Evolutionary conservation across 2,329 filamentous ascomycete species (phyloP).

Genomic region (Colletotrichum coccodes): DNA sequence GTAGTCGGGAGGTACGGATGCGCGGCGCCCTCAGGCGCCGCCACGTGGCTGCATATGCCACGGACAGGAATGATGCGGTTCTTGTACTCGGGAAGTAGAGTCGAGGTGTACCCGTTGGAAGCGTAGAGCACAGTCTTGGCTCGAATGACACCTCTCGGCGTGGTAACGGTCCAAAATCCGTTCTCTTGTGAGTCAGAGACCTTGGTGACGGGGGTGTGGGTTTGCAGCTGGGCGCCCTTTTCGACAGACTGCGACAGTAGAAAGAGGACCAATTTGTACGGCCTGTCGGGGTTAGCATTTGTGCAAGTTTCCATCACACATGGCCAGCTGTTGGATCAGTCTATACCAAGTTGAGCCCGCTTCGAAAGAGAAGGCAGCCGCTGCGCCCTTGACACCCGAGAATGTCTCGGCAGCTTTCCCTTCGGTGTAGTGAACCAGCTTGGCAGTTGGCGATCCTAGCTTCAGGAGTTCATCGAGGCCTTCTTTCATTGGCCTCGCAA

Average conservation of each 20-base stretch:
- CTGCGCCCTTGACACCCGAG: constrained; percentile 49
- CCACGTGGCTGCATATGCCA: constrained; percentile 51
- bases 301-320: too few relatives aligned
- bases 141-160: constrained; percentile 62
- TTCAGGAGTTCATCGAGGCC: constrained; percentile 24
- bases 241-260: constrained; percentile 57
- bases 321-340: neutral
- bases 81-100: constrained; percentile 66
- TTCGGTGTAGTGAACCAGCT: constrained; percentile 23
- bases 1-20: constrained; percentile 37
- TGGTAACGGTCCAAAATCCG: constrained; percentile 45
- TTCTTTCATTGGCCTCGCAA: constrained; percentile 35
- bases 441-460: constrained; percentile 16
- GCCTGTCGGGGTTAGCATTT: constrained; percentile 36
- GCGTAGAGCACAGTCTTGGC: constrained; percentile 69
- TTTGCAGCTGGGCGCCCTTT: constrained; percentile 31
- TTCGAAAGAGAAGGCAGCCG: constrained; percentile 43
- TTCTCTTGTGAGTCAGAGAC: constrained; percentile 33
- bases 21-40: constrained; percentile 32
- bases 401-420: constrained; percentile 41
- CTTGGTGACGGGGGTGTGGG: constrained; percentile 30
- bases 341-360: constrained; percentile 51
- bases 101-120: constrained; percentile 75
- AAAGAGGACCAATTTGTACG: constrained; percentile 67
- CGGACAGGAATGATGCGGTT: constrained; percentile 71